These are phyloP conservation scores for Adenanthera pavonina DNA, from an alignment of 306 rosid genomes.

Conservation along the genomic window DNA sequence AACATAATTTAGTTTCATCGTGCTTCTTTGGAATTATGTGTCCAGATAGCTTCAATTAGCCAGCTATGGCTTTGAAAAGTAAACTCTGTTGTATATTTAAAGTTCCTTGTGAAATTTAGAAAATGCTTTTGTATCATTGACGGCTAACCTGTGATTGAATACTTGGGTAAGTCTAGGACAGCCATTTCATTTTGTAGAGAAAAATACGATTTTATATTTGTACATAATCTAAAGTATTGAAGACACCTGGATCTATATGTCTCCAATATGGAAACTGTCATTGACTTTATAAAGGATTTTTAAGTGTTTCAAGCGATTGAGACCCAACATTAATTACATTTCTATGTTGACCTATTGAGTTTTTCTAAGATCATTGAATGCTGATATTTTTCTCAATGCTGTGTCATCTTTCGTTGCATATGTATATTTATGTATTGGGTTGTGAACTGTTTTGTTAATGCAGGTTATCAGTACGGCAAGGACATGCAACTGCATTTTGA, in stretches of 20 bases:
- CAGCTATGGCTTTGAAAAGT: slow-evolving; percentile 2
- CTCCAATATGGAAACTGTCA: background rate
- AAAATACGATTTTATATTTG: background rate
- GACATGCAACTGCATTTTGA: slow-evolving; percentile 95
- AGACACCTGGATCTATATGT: background rate
- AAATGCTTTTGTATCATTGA: background rate
- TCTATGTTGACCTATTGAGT: background rate
- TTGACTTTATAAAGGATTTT: background rate
- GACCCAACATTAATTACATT: background rate
- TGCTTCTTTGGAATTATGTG: slow-evolving; percentile 10
- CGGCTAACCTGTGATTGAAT: background rate
- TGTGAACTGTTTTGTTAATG: slow-evolving; percentile 37
- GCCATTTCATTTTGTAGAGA: background rate
- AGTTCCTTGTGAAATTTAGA: background rate
- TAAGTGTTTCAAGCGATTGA: slow-evolving; percentile 2
- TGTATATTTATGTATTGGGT: slow-evolving; percentile 14
- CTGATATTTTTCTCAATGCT: slow-evolving; percentile 4
- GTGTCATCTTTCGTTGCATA: slow-evolving; percentile 22
- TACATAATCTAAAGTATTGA: background rate
- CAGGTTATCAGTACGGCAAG: slow-evolving; percentile 99
- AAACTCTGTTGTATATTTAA: background rate
- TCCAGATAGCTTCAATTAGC: slow-evolving; percentile 12
- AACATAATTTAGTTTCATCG: slow-evolving; percentile 17
- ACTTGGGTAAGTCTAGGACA: slow-evolving; percentile 9
- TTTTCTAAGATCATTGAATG: slow-evolving; percentile 12